A percentile compares a stretch with the other conserved stretches of the same genome.
Conservation (phyloP, 2,329 filamentous ascomycete genomes). For the Simplicillium sp. region DNA sequence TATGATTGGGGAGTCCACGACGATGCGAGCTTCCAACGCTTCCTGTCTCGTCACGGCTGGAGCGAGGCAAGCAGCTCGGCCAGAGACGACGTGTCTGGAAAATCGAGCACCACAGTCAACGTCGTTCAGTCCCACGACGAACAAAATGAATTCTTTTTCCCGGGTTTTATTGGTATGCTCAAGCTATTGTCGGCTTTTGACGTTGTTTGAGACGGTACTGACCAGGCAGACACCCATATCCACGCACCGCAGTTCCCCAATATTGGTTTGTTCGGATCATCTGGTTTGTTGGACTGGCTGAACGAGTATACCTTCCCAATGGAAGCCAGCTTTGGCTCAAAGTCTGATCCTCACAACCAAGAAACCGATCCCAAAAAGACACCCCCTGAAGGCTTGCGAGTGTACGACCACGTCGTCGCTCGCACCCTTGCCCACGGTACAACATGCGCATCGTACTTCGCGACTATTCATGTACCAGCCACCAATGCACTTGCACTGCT, state of each 20-base stretch:
- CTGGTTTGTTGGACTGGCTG: conserved; percentile 79
- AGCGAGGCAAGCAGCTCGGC: no score
- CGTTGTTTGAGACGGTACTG: background rate
- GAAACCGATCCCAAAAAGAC: conserved; percentile 14
- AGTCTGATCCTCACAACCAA: background rate
- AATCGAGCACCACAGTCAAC: no score
- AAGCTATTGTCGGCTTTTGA: no score
- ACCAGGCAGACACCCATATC: conserved; percentile 65
- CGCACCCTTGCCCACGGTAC: conserved; percentile 76
- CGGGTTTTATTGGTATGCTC: conserved; percentile 61
- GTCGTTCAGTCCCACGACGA: no score
- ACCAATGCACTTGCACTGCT: conserved; percentile 76
- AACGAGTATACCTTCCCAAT: conserved; percentile 83
- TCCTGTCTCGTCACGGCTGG: no score
- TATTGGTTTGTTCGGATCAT: conserved; percentile 75
- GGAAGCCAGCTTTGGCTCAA: conserved; percentile 54
- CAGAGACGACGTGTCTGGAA: no score
- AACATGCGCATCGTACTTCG: conserved; percentile 81
- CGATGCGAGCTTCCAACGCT: no score
- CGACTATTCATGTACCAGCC: conserved; percentile 66
- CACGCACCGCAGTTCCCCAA: conserved; percentile 88
- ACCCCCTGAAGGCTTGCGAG: conserved; percentile 45
- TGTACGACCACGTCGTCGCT: conserved; percentile 64
- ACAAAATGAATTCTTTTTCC: conserved; percentile 62
- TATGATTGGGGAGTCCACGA: no score